Base-by-base conservation (phyloP, 1,284 basidiomycete genomes). In the Ganoderma meredithae region DNA sequence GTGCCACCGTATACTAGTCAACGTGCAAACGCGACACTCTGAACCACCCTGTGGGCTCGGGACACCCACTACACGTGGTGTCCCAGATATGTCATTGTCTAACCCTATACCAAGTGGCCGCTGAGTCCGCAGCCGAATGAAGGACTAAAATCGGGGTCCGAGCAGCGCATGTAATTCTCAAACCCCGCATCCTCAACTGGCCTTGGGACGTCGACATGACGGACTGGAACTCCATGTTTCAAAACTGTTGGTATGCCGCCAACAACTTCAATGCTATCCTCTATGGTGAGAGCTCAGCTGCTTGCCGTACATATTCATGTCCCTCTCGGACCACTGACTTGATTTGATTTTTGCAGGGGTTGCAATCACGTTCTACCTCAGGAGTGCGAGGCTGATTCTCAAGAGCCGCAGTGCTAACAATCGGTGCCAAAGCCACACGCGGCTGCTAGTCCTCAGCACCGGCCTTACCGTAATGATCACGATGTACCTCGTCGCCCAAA, bases 361-460 rank as follows among this genome's bases (percentile, higher is more conserved):
- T 15, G 72, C 73, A 63, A 56, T 75, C 5, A 69, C 71, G 40
- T 27, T 73, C 7, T 75, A 73, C 53, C 25, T 39, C 10, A 47
- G 63, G 61, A 70, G 71, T 31, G 67, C 72, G 53, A 59, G 62
- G 17, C 52, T 60, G 31, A 43, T 75, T 36, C 39, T 71, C 27
- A 22, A 52, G 27, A 31, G 27, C 1, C 31, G 1, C 0, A 25
- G 4, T 8, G 5, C 15, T 31, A 31, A 31, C 1, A 1, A 1
- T 31, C 44, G 47, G 10, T 17, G 7, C 17, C 22, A 17, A 0
- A 15, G 58, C 36, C 13, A 33, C 41, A 25, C 15, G 13, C 3
- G 71, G 69, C 71, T 70, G 60, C 61, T 75, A 22, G 53, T 49
- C 33, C 69, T 73, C 71, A 73, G 70, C 67, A 73, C 72, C 3